phyloP scores from a whole-genome alignment of 768 basidiomycete genomes.

The Suillus variegatus region DNA sequence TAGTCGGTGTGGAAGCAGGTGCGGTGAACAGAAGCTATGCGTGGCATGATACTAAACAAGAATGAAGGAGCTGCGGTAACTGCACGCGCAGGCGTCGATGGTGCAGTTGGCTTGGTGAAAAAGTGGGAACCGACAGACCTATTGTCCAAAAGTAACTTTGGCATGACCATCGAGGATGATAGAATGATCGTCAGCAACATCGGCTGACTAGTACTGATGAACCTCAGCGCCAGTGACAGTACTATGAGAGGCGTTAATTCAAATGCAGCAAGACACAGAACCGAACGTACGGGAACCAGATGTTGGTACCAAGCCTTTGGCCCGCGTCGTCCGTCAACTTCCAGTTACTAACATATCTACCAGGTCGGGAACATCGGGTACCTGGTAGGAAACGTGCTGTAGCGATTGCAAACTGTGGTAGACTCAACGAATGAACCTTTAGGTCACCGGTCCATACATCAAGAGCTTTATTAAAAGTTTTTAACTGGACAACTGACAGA shows the following conservation, averaged over 20 bases:
- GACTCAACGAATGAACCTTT: conserved; percentile 49
- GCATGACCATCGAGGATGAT: conserved; percentile 71
- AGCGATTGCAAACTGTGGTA: background rate
- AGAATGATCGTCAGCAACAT: conserved; percentile 50
- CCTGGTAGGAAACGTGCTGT: conserved; percentile 37
- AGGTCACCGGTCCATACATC: conserved; percentile 75
- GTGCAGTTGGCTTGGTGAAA: no score
- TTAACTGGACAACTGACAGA: no score
- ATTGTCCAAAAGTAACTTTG: conserved; percentile 36
- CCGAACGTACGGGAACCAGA: conserved; percentile 75
- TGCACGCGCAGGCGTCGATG: no score
- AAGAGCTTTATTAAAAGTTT: conserved; percentile 34
- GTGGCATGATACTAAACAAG: no score
- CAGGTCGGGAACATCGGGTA: conserved; percentile 62
- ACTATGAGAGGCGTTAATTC: conserved; percentile 35
- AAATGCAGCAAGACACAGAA: background rate
- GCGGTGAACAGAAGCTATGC: no score
- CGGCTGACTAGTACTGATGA: conserved; percentile 31
- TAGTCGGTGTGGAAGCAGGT: no score
- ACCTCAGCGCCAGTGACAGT: conserved; percentile 67
- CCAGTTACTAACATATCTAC: conserved; percentile 80
- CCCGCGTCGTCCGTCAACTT: conserved; percentile 61
- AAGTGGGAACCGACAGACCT: conserved; percentile 13
- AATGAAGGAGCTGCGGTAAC: no score
- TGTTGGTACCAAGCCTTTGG: conserved; percentile 61